phyloP scores from a whole-genome alignment of 352 stramenopile genomes.

The Aphanomyces astaci region DNA sequence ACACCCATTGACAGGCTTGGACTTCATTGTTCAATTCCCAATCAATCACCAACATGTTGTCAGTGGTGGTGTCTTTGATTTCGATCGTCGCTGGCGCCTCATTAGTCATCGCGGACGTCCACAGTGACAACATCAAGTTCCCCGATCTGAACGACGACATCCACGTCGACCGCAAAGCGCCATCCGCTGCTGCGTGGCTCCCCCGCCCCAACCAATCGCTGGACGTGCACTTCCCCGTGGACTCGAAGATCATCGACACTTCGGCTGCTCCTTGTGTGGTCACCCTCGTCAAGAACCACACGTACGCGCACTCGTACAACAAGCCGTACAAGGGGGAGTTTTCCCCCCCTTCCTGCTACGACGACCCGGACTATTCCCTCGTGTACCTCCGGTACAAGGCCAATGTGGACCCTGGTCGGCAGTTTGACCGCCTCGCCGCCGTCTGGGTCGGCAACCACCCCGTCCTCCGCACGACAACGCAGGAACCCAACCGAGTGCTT shows the following conservation, averaged over 20 bases:
- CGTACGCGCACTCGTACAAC: slow-evolving; percentile 51
- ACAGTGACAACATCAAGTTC: not conserved
- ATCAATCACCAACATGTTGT: not conserved
- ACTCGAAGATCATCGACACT: slow-evolving; percentile 33
- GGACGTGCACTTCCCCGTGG: slow-evolving; percentile 35
- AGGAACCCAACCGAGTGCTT: slow-evolving; percentile 34
- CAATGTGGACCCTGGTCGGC: slow-evolving; percentile 36
- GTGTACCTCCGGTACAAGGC: slow-evolving; percentile 51
- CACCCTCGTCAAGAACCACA: slow-evolving; percentile 36
- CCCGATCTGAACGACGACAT: not conserved
- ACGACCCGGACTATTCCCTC: slow-evolving; percentile 34
- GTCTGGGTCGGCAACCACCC: slow-evolving; percentile 67
- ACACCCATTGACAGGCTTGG: no score
- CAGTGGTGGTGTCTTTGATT: no score
- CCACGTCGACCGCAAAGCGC: not conserved
- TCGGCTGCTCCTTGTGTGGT: slow-evolving; percentile 37
- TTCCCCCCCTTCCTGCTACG: slow-evolving; percentile 33
- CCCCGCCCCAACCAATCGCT: slow-evolving; percentile 22
- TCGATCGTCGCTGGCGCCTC: no score
- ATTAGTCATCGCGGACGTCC: no score
- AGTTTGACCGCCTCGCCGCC: slow-evolving; percentile 66
- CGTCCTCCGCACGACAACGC: slow-evolving; percentile 62
- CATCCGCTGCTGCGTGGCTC: not conserved
- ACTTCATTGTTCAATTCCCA: not conserved
- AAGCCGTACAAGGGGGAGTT: slow-evolving; percentile 42